These are phyloP conservation scores for Talaromyces sp. DNA, from an alignment of 2,329 filamentous ascomycete species.

Conservation along the genomic window DNA sequence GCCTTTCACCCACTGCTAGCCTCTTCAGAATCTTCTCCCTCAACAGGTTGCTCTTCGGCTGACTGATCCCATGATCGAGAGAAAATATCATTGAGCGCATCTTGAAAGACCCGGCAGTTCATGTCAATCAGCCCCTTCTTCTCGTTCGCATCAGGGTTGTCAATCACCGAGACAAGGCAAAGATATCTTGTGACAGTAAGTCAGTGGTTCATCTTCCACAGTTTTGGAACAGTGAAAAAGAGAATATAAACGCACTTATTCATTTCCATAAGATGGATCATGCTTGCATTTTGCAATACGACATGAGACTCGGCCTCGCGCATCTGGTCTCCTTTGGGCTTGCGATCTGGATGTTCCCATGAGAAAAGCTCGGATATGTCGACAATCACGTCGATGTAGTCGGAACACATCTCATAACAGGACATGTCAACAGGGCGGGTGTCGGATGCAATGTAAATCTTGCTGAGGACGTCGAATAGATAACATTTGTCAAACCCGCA, in stretches of 20 bases:
- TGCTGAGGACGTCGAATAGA: constrained; percentile 93
- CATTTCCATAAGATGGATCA: constrained; percentile 61
- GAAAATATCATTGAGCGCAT: constrained; percentile 58
- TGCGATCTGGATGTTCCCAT: constrained; percentile 50
- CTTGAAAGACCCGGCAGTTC: constrained; percentile 59
- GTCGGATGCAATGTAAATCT: constrained; percentile 98
- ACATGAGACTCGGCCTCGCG: constrained; percentile 58
- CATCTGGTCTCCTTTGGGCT: constrained; percentile 38
- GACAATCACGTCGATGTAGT: constrained; percentile 97
- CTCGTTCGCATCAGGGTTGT: constrained; percentile 57
- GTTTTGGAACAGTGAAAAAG: neutral
- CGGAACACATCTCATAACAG: constrained; percentile 95
- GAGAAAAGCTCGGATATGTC: constrained; percentile 96
- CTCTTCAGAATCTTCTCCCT: neutral
- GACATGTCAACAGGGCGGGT: constrained; percentile 88
- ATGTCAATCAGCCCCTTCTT: constrained; percentile 62
- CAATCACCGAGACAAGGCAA: constrained; percentile 59
- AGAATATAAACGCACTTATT: constrained; percentile 48
- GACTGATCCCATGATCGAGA: constrained; percentile 42
- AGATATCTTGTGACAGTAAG: constrained; percentile 45
- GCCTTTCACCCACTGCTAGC: neutral
- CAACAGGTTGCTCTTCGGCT: neutral
- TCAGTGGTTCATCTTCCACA: constrained; percentile 12
- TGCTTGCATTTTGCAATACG: constrained; percentile 55
- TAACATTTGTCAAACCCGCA: constrained; percentile 98